Evolutionary conservation across 495 filamentous ascomycete genomes (phyloP).

Genomic region (Xylaria scruposa): DNA sequence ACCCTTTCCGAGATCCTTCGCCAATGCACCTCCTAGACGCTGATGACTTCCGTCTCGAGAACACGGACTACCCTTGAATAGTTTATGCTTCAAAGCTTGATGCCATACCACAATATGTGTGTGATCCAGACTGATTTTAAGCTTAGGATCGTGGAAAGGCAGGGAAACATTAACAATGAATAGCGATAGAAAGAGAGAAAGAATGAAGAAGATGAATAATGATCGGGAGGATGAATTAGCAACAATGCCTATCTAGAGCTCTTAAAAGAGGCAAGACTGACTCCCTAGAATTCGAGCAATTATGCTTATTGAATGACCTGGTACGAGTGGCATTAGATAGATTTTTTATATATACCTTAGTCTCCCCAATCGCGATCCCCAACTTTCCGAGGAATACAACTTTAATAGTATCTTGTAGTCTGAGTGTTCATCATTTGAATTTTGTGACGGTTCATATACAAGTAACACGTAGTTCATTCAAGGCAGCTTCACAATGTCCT

Average conservation of each 20-base stretch:
- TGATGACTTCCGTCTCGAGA: constrained; percentile 18
- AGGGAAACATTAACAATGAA: background rate
- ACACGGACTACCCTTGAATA: background rate
- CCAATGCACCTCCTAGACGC: constrained; percentile 22
- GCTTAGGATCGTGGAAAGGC: background rate
- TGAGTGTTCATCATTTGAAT: background rate
- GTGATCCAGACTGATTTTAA: background rate
- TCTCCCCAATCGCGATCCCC: too few relatives aligned
- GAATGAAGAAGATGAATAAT: background rate
- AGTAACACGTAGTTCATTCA: background rate
- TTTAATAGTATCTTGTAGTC: background rate
- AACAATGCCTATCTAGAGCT: background rate
- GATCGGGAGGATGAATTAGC: background rate
- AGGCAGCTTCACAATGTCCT: background rate
- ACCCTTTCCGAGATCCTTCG: constrained; percentile 21
- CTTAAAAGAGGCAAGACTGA: background rate
- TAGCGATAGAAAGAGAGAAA: background rate
- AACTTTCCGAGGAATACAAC: background rate
- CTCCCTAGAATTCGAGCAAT: background rate
- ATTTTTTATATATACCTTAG: background rate
- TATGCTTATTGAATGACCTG: background rate
- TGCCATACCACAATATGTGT: background rate
- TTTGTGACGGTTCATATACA: background rate
- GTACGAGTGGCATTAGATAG: background rate
- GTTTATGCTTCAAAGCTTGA: background rate